Percentiles rank a stretch among this genome's conserved stretches.
These are phyloP conservation scores for Cercospora berteroae DNA, from an alignment of 2,329 filamentous ascomycete species.

Conservation along the genomic window DNA sequence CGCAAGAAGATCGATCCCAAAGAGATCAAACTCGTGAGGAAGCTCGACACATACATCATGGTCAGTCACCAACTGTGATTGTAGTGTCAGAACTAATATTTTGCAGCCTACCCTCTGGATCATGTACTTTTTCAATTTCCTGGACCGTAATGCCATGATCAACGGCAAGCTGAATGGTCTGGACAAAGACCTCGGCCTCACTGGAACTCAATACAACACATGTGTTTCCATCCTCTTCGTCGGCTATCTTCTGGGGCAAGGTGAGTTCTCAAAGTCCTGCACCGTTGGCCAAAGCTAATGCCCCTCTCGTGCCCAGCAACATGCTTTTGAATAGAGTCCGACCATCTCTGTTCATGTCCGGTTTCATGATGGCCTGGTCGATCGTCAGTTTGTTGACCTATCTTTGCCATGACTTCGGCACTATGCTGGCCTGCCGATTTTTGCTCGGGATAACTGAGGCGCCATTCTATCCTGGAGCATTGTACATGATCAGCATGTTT, in stretches of 20 bases:
- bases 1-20: conserved; percentile 15
- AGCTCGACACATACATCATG: conserved; percentile 15
- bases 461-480: neutral
- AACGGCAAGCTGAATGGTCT: conserved; percentile 24
- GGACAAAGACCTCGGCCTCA: conserved; percentile 21
- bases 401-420: conserved; percentile 8
- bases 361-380: conserved; percentile 15
- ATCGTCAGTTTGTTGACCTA: conserved; percentile 15
- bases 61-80: neutral
- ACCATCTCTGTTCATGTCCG: conserved; percentile 11
- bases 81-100: neutral
- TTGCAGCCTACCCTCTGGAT: conserved; percentile 8
- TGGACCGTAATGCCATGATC: conserved; percentile 24
- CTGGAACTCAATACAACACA: conserved; percentile 13
- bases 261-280: neutral
- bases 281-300: neutral
- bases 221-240: conserved; percentile 15
- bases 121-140: conserved; percentile 25
- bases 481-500: neutral
- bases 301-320: neutral
- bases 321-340: conserved; percentile 18
- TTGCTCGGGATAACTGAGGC: neutral
- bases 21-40: conserved; percentile 13
- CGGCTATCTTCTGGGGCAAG: conserved; percentile 14
- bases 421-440: conserved; percentile 12